Conservation (phyloP, 2,329 filamentous ascomycete species). For the Colletotrichum ledebouriae region DNA sequence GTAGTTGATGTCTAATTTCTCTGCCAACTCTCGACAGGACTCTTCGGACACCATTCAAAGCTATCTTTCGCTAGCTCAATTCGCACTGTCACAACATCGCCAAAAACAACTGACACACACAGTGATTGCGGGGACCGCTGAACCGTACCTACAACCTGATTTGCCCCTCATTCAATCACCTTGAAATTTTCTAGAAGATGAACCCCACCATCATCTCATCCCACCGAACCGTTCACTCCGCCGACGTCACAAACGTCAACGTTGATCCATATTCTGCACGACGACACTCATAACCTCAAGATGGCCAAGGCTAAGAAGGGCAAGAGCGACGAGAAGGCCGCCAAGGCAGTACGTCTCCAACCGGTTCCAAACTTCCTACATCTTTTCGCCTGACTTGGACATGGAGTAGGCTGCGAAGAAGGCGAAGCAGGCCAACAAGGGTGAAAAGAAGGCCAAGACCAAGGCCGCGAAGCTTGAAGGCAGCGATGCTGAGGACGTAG, state of each 20-base stretch:
- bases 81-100: constrained; percentile 7
- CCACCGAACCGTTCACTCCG: constrained; percentile 32
- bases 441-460: constrained; percentile 84
- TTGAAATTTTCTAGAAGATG: constrained; percentile 33
- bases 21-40: not conserved
- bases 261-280: constrained; percentile 12
- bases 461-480: constrained; percentile 80
- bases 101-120: not conserved
- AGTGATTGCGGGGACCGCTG: constrained; percentile 23
- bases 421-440: constrained; percentile 88
- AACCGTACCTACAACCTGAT: constrained; percentile 28
- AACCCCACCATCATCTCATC: constrained; percentile 41
- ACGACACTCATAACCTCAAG: constrained; percentile 9
- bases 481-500: constrained; percentile 91
- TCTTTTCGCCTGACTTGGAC: constrained; percentile 44
- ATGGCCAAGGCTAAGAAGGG: constrained; percentile 68
- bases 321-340: constrained; percentile 62
- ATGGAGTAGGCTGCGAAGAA: constrained; percentile 69
- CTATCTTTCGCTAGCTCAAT: not conserved
- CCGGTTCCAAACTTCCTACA: not conserved
- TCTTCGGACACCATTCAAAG: not conserved
- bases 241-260: constrained; percentile 39
- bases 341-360: constrained; percentile 57
- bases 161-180: constrained; percentile 37
- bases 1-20: not conserved